Evolutionary conservation across 176 grass and related monocot species (phyloP).

Genomic region (Triticum dicoccoides): DNA sequence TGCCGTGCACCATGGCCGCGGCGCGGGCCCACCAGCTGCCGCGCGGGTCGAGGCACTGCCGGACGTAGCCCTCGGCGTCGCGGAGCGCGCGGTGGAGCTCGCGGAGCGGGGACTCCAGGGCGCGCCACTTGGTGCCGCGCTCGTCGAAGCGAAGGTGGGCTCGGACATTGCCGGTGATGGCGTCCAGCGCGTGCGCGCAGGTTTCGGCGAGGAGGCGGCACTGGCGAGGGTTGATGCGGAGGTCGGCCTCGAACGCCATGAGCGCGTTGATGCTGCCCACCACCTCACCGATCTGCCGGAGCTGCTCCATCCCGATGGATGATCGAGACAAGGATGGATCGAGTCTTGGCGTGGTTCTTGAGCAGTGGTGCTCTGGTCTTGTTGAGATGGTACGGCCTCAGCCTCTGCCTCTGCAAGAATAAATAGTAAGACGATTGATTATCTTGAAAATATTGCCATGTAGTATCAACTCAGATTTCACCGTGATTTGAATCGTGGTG

Average conservation of each 20-base stretch:
- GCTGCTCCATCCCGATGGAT: constrained; percentile 66
- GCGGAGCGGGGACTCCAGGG: constrained; percentile 55
- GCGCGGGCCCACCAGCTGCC: constrained; percentile 80
- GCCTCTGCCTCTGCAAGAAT: constrained; percentile 19
- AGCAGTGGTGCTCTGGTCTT: background rate
- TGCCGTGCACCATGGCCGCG: constrained; percentile 44
- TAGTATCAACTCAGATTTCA: constrained; percentile 15
- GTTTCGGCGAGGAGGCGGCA: constrained; percentile 75
- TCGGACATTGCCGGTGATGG: constrained; percentile 51
- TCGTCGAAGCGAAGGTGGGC: constrained; percentile 69
- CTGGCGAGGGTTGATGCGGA: constrained; percentile 77
- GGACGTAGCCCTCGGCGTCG: constrained; percentile 72
- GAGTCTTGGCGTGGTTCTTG: background rate
- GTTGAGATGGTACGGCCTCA: background rate
- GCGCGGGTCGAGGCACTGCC: constrained; percentile 59
- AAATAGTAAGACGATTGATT: background rate
- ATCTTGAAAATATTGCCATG: background rate
- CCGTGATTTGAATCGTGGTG: background rate
- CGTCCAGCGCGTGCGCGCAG: constrained; percentile 55
- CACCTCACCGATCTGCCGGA: constrained; percentile 72
- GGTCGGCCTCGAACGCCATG: constrained; percentile 74
- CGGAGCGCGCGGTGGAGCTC: constrained; percentile 79
- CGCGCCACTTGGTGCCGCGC: constrained; percentile 75
- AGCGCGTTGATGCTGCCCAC: constrained; percentile 61
- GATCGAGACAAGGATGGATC: constrained; percentile 9